phyloP scores from a whole-genome alignment of 2,329 filamentous ascomycete genomes.

The Pseudogymnoascus destructans region DNA sequence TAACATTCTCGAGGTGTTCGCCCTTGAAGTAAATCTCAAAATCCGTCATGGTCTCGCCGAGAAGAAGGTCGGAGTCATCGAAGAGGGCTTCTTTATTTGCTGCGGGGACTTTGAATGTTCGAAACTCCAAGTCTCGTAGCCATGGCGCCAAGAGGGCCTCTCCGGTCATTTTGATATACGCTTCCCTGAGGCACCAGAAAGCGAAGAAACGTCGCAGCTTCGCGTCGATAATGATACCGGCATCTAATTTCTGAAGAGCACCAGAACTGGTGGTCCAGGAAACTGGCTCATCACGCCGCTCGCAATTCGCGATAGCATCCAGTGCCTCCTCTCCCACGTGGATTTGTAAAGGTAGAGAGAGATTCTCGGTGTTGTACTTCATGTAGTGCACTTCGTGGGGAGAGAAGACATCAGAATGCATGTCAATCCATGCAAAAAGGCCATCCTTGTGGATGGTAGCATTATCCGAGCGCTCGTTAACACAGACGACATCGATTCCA shows the following conservation, averaged over 20 bases:
- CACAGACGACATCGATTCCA: conserved; percentile 66
- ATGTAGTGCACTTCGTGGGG: conserved; percentile 48
- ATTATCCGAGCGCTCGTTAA: conserved; percentile 53
- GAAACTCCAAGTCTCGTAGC: conserved; percentile 59
- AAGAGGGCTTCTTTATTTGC: conserved; percentile 14
- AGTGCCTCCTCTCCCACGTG: background rate
- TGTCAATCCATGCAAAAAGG: conserved; percentile 55
- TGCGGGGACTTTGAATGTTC: conserved; percentile 32
- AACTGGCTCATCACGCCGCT: conserved; percentile 18
- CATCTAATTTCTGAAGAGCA: conserved; percentile 25
- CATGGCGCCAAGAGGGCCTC: conserved; percentile 63
- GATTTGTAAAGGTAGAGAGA: conserved; percentile 12
- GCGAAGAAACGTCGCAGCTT: conserved; percentile 62
- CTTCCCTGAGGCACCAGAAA: conserved; percentile 67
- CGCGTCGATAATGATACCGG: conserved; percentile 35
- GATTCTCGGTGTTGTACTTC: conserved; percentile 31
- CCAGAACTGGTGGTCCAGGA: conserved; percentile 17
- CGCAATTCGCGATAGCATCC: conserved; percentile 19
- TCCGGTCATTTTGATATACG: conserved; percentile 72
- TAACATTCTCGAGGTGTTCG: conserved; percentile 19
- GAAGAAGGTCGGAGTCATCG: conserved; percentile 10
- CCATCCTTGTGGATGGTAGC: conserved; percentile 43
- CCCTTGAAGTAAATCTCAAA: conserved; percentile 21
- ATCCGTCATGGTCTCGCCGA: conserved; percentile 16
- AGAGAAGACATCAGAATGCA: conserved; percentile 59